A percentile compares a stretch with the other conserved stretches of the same genome.
Conservation (phyloP, 192 early-diverging fungal species). For the Pilaira anomala region DNA sequence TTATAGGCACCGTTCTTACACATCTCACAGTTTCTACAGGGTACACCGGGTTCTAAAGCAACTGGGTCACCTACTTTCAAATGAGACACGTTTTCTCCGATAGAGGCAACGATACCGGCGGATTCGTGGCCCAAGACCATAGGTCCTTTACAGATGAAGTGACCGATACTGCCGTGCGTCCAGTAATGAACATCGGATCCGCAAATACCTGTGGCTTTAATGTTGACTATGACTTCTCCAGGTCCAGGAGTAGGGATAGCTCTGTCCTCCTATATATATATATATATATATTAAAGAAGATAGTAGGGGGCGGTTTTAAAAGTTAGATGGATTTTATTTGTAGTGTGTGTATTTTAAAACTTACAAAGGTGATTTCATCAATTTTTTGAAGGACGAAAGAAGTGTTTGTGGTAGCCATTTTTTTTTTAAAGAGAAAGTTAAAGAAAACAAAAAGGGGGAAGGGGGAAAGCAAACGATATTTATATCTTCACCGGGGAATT, state of each 20-base stretch:
- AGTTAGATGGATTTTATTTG: background rate
- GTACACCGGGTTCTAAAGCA: constrained; percentile 40
- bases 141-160: constrained; percentile 31
- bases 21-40: constrained; percentile 37
- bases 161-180: constrained; percentile 37
- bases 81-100: constrained; percentile 36
- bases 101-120: constrained; percentile 32
- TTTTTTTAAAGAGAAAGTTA: background rate
- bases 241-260: constrained; percentile 24
- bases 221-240: constrained; percentile 39
- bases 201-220: constrained; percentile 46
- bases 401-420: constrained; percentile 13
- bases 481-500: background rate
- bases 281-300: background rate
- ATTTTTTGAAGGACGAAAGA: constrained; percentile 29
- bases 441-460: background rate
- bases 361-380: constrained; percentile 29
- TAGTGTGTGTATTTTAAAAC: too few relatives aligned
- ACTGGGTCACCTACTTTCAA: constrained; percentile 49
- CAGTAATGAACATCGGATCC: constrained; percentile 49
- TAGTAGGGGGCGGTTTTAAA: background rate
- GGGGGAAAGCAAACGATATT: background rate
- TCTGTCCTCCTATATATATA: constrained; percentile 27
- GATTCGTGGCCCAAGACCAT: constrained; percentile 50
- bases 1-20: constrained; percentile 40